These are phyloP conservation scores for Lithocarpus polystachyus DNA, from an alignment of 306 rosid genomes.

Conservation along the genomic window DNA sequence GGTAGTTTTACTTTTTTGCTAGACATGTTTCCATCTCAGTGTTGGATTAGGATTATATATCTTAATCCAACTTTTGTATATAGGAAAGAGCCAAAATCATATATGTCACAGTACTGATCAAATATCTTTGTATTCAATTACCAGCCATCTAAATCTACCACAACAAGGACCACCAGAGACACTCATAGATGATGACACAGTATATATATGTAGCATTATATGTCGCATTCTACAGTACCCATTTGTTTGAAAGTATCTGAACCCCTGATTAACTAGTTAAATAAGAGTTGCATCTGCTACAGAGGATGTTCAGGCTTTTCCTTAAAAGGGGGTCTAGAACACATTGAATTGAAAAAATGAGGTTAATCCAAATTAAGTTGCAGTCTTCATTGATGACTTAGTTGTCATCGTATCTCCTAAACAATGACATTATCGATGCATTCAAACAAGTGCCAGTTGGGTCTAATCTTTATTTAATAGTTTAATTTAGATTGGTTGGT, in stretches of 20 bases:
- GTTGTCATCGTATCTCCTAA: constrained; percentile 37
- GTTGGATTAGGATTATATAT: background rate
- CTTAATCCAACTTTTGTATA: background rate
- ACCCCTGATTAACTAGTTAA: background rate
- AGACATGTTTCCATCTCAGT: background rate
- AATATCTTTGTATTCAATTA: background rate
- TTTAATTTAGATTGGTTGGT: constrained; percentile 31
- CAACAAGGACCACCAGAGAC: background rate
- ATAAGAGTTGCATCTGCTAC: background rate
- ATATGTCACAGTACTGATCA: background rate
- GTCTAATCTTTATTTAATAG: constrained; percentile 42
- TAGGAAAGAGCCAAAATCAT: background rate
- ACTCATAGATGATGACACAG: background rate
- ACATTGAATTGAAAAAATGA: background rate
- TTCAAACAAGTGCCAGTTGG: constrained; percentile 48
- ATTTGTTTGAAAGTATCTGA: background rate
- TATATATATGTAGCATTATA: too few relatives aligned
- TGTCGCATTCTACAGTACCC: background rate
- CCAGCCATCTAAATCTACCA: background rate
- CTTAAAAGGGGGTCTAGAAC: background rate
- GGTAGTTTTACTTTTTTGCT: background rate
- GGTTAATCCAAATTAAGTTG: background rate
- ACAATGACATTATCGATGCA: constrained; percentile 24
- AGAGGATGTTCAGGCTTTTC: background rate
- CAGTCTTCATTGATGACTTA: constrained; percentile 16